Base-by-base conservation (phyloP, 1,139 yeast genomes). In the Hemisphaericaspora xylofermentans region DNA sequence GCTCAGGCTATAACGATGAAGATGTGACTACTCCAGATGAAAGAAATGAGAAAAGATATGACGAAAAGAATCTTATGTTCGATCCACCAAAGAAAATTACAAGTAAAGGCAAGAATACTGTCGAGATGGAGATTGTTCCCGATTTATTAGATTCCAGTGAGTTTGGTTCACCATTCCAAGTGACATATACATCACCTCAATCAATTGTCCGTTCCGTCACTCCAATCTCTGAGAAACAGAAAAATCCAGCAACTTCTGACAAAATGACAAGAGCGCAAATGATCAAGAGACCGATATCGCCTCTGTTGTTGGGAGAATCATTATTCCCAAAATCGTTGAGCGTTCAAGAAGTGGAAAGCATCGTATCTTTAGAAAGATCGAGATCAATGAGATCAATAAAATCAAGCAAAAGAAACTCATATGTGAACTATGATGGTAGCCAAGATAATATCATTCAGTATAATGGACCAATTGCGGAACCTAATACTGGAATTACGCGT, bases 251-350 rank as follows among this genome's bases (percentile, higher is more conserved):
- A n/a, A n/a, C n/a, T 7, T 13, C 36, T 2, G 29, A 21, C 4
- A 24, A 12, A 14, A 8, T 33, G 12, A 33, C n/a, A 35, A 40
- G 21, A 15, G 26, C 13, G 13, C 34, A 22, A 34, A 29, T 17
- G 44, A 35, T 13, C 42, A 38, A 24, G 32, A 38, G 32, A 36
- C 19, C 27, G 22, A 13, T 25, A 28, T 29, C 38, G 6, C 30
- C 36, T 14, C 47, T 35, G 35, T 39, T 72, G 34, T 50, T 66
- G 19, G 91, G 93, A 10, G 91, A 84, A 44, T 78, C 82, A 0
- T 62, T 84, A 32, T 85, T 85, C 57, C 95, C 94, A 0, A 84
- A 82, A 54, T 76, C 80, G 3, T 66, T 85, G 35, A 82, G 74
- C 47, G 69, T 77, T 0, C 80, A 75, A 42, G 95, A 85, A 57